Percentiles rank a stretch among this genome's conserved stretches.
Conservation (phyloP, 2,329 filamentous ascomycete genomes). For the Magnaporthiopsis poae region DNA sequence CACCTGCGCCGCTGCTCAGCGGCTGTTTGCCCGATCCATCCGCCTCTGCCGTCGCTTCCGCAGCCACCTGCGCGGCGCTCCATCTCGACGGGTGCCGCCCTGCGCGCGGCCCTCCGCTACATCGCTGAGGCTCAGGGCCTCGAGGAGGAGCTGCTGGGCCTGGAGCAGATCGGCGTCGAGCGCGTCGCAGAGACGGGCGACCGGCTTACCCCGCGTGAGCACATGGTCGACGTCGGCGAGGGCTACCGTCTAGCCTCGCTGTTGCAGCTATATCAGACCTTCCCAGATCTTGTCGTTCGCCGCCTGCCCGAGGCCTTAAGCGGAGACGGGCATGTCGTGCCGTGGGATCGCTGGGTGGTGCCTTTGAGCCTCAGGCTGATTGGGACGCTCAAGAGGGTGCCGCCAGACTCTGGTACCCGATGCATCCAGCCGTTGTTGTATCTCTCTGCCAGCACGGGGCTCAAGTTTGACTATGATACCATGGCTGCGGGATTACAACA, state of each 20-base stretch:
- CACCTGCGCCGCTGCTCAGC: conserved; percentile 23
- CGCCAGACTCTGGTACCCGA: conserved; percentile 15
- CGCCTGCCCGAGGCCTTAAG: conserved; percentile 7
- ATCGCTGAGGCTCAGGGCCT: conserved; percentile 25
- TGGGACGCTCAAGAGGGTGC: conserved; percentile 12
- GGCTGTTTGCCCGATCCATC: conserved; percentile 25
- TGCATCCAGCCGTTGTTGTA: conserved; percentile 17
- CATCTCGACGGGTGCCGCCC: conserved; percentile 16
- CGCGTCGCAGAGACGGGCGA: conserved; percentile 22
- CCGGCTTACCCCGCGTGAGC: conserved; percentile 16
- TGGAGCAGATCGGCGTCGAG: conserved; percentile 18
- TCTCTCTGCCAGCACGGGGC: conserved; percentile 14
- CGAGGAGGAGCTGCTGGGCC: conserved; percentile 24
- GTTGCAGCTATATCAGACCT: conserved; percentile 30
- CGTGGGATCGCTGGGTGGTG: conserved; percentile 10
- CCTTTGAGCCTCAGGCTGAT: conserved; percentile 12
- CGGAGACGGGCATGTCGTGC: not conserved
- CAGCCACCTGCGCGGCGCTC: conserved; percentile 15
- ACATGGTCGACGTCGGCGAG: conserved; percentile 27
- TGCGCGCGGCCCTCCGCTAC: conserved; percentile 19
- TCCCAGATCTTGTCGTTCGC: conserved; percentile 15
- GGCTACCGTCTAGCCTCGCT: conserved; percentile 27
- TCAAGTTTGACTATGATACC: conserved; percentile 7
- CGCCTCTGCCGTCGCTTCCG: conserved; percentile 27
- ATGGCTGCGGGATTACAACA: not conserved